Evolutionary conservation across 805 yeast genomes (phyloP).

Genomic region (Metschnikowia koreensis): DNA sequence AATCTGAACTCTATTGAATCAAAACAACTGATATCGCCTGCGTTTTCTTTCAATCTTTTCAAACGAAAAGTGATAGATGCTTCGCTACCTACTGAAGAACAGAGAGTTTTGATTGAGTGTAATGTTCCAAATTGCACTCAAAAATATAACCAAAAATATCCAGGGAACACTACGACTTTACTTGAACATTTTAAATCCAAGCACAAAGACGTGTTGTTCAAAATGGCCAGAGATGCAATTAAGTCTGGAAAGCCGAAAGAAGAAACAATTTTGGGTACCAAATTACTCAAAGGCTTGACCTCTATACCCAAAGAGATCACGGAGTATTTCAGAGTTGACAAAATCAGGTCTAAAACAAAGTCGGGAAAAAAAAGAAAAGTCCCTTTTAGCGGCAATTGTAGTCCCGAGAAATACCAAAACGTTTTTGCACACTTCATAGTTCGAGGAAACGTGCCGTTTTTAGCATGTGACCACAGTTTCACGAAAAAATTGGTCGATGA

Average conservation of each 20-base stretch:
- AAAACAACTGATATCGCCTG: neutral
- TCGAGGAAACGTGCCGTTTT: neutral
- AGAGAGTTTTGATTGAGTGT: neutral
- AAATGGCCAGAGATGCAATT: neutral
- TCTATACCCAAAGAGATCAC: slow-evolving; percentile 2
- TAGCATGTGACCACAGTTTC: neutral
- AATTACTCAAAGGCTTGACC: neutral
- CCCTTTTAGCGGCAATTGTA: slow-evolving; percentile 3
- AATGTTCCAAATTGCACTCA: neutral
- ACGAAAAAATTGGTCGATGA: neutral
- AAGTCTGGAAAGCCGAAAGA: slow-evolving; percentile 4
- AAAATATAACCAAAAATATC: neutral
- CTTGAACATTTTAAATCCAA: neutral
- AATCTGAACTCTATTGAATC: neutral
- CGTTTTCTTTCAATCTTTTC: neutral
- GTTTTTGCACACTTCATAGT: slow-evolving; percentile 1
- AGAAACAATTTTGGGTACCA: slow-evolving; percentile 6
- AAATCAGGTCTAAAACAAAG: neutral
- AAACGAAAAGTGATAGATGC: neutral
- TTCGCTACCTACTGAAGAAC: neutral
- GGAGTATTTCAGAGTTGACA: slow-evolving; percentile 1
- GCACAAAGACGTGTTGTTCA: slow-evolving; percentile 1
- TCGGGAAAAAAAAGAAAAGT: neutral
- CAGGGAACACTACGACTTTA: slow-evolving; percentile 7
- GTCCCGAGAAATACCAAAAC: neutral